Conservation (phyloP, 1,284 basidiomycete species). For the Leccinum angustisporum region DNA sequence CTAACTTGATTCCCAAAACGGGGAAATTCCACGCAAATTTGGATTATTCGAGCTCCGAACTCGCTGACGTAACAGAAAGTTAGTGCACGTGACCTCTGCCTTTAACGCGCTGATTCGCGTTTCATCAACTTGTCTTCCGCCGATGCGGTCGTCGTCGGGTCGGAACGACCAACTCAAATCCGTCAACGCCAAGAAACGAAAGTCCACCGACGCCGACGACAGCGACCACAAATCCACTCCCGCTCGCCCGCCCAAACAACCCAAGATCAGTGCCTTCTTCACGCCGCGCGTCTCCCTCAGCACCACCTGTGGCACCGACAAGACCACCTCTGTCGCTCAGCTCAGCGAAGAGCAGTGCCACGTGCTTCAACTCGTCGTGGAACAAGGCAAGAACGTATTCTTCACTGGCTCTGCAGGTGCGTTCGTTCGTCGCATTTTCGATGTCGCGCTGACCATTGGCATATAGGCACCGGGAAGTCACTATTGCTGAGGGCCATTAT, state of each 20-base stretch:
- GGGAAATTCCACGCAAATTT: too few species aligned
- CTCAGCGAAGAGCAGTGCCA: conserved; percentile 46
- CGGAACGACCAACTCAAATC: conserved; percentile 15
- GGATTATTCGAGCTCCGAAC: not conserved
- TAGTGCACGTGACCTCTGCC: conserved; percentile 27
- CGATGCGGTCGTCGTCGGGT: conserved; percentile 14
- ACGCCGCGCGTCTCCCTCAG: conserved; percentile 40
- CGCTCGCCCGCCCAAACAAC: conserved; percentile 33
- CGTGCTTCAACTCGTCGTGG: conserved; percentile 46
- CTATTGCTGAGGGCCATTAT: conserved; percentile 77
- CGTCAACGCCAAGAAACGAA: conserved; percentile 39
- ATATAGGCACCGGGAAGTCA: conserved; percentile 76
- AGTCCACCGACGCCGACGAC: conserved; percentile 35
- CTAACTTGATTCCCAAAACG: too few species aligned
- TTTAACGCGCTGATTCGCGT: not conserved
- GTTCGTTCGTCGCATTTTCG: not conserved
- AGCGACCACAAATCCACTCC: conserved; percentile 18
- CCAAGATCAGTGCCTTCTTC: conserved; percentile 46
- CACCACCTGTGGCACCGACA: conserved; percentile 30
- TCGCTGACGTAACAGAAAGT: conserved; percentile 10
- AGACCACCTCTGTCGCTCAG: conserved; percentile 35
- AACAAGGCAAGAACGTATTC: conserved; percentile 49
- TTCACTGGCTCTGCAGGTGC: conserved; percentile 55
- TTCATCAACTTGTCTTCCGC: not conserved
- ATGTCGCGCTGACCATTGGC: not conserved